These are phyloP conservation scores for Colletotrichum truncatum DNA, from an alignment of 2,329 filamentous ascomycete species.

Conservation along the genomic window DNA sequence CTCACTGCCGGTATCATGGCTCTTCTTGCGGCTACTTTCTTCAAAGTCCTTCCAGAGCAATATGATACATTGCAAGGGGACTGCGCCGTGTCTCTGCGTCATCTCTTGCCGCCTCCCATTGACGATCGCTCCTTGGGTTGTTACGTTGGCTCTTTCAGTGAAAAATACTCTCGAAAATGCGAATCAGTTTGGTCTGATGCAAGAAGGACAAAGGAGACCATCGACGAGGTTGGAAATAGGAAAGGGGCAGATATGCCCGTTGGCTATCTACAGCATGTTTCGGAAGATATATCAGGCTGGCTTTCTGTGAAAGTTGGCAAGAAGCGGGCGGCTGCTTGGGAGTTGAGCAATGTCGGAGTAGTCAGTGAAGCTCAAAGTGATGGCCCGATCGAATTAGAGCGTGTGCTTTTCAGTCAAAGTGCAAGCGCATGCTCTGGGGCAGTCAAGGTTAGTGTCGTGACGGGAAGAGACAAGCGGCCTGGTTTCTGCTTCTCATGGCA, in stretches of 20 bases:
- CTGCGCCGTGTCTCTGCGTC: neutral
- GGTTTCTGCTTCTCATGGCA: neutral
- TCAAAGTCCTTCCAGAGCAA: neutral
- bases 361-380: neutral
- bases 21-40: neutral
- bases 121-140: neutral
- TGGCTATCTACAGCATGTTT: neutral
- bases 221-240: neutral
- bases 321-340: neutral
- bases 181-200: neutral
- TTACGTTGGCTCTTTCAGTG: neutral
- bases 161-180: neutral
- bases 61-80: neutral
- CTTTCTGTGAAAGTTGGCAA: neutral
- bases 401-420: neutral
- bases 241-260: neutral
- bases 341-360: neutral
- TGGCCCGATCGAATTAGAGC: neutral
- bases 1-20: neutral
- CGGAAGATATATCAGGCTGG: neutral
- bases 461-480: neutral
- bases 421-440: neutral
- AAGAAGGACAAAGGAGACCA: neutral
- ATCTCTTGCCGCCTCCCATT: neutral
- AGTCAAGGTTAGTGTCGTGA: neutral